Base-by-base conservation (phyloP, 306 rosid genomes). In the Trifolium pratense region DNA sequence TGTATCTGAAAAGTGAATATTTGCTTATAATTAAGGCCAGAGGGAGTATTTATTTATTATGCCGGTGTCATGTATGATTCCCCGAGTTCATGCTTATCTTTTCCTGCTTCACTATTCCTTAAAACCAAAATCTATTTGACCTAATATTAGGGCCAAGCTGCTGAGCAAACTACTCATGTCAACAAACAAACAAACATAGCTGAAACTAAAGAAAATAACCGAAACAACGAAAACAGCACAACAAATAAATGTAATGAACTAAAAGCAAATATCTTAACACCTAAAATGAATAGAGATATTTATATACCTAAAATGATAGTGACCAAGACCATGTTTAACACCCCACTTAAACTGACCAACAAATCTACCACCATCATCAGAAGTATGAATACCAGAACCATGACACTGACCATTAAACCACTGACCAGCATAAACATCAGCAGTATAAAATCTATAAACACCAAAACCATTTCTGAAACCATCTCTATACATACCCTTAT, bases 301-400 rank as follows among this genome's bases (percentile, higher is more conserved):
- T n/a, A 26, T 29, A 40, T 20, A 68, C 98, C 98, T 92, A 88
- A 87, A 92, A 80, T 92, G 95, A 78, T 92, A 92, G 65, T 84
- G 96, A 7, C 98, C 98, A 65, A 87, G 85, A 20, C 96, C 98
- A 83, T 90, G 98, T 66, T 92, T 92, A 34, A 90, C 89, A 58
- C 95, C 98, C 94, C 91, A 90, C 84, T 83, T 90, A 80, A 92
- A 92, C 81, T 92, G 91, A 66, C 98, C 98, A 66, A 81, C 86
- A 77, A 88, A 92, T 51, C 84, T 76, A 80, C 98, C 88, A 43
- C 96, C 96, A 73, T 92, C 98, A 68, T 78, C 89, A 66, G 96
- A 92, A 31, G 89, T 90, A 80, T 88, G 92, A 39, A 88, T 83
- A 43, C 98, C 98, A 83, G 83, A 79, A 0, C 98, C 98, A 80